phyloP scores from a whole-genome alignment of 2,329 filamentous ascomycete genomes.

The Pyrenochaeta sp. region DNA sequence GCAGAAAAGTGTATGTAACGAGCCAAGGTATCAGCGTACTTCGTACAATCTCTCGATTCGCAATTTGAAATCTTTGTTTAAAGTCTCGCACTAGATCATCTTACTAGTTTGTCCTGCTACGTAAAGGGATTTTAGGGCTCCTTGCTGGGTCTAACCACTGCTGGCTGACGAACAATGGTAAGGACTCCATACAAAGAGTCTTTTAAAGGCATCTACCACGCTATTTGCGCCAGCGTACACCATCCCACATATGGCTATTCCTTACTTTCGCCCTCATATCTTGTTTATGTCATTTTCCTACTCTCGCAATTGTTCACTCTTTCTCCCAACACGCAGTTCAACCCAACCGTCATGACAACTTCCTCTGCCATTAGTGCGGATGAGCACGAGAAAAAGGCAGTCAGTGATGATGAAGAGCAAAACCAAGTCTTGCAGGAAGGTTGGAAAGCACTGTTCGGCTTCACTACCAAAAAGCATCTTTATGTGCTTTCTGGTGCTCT shows the following conservation, averaged over 20 bases:
- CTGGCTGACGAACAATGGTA: conserved; percentile 43
- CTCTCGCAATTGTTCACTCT: conserved; percentile 5
- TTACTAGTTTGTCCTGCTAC: background rate
- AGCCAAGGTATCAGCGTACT: background rate
- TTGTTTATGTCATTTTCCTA: conserved; percentile 5
- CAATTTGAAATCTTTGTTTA: background rate
- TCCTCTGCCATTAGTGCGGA: conserved; percentile 14
- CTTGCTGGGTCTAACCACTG: background rate
- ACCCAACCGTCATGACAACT: conserved; percentile 19
- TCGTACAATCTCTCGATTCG: background rate
- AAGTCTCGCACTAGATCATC: background rate
- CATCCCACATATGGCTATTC: conserved; percentile 28
- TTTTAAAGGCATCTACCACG: conserved; percentile 4
- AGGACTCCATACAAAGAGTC: conserved; percentile 21
- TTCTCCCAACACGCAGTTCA: background rate
- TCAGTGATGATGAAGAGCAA: conserved; percentile 28
- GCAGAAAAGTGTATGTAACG: background rate
- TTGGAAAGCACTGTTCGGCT: conserved; percentile 73
- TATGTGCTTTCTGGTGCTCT: conserved; percentile 64
- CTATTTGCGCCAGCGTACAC: conserved; percentile 5
- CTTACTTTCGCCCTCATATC: conserved; percentile 17
- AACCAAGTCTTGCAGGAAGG: conserved; percentile 28
- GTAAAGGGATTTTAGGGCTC: background rate
- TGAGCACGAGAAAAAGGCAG: conserved; percentile 19
- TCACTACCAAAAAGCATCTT: conserved; percentile 71